Percentiles rank a stretch among this genome's conserved stretches.
Evolutionary conservation across 306 rosid genomes (phyloP).

Genomic region (Casuarina glauca): DNA sequence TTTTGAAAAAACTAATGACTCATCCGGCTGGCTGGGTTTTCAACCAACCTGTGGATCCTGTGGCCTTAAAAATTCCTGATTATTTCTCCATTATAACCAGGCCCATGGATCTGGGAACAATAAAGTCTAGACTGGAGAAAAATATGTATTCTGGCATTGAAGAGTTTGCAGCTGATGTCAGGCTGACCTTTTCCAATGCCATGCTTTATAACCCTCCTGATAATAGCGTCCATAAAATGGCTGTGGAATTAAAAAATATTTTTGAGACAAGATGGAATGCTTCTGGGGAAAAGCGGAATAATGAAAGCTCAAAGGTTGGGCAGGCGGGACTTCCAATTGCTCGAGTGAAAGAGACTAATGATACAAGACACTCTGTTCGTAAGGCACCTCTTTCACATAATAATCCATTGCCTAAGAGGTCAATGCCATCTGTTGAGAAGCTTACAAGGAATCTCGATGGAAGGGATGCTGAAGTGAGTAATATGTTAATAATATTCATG

Average conservation of each 20-base stretch:
- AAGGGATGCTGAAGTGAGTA: slow-evolving; percentile 58
- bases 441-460: slow-evolving; percentile 36
- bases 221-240: slow-evolving; percentile 73
- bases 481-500: slow-evolving; percentile 3
- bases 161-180: slow-evolving; percentile 78
- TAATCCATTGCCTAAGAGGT: slow-evolving; percentile 37
- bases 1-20: slow-evolving; percentile 57
- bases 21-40: slow-evolving; percentile 69
- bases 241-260: slow-evolving; percentile 48
- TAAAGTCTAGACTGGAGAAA: slow-evolving; percentile 66
- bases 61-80: slow-evolving; percentile 76
- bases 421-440: slow-evolving; percentile 38
- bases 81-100: slow-evolving; percentile 61
- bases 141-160: slow-evolving; percentile 45
- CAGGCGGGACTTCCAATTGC: slow-evolving; percentile 30
- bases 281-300: slow-evolving; percentile 43
- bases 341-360: slow-evolving; percentile 29
- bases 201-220: slow-evolving; percentile 83
- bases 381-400: slow-evolving; percentile 23
- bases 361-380: slow-evolving; percentile 16
- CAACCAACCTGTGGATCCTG: slow-evolving; percentile 78
- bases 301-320: slow-evolving; percentile 43
- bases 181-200: slow-evolving; percentile 84
- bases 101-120: slow-evolving; percentile 95
- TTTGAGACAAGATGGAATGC: slow-evolving; percentile 72